Evolutionary conservation across 257 asterid species (phyloP), one percentile per base, ranked within the genome.

Genomic region (Plantago major): DNA sequence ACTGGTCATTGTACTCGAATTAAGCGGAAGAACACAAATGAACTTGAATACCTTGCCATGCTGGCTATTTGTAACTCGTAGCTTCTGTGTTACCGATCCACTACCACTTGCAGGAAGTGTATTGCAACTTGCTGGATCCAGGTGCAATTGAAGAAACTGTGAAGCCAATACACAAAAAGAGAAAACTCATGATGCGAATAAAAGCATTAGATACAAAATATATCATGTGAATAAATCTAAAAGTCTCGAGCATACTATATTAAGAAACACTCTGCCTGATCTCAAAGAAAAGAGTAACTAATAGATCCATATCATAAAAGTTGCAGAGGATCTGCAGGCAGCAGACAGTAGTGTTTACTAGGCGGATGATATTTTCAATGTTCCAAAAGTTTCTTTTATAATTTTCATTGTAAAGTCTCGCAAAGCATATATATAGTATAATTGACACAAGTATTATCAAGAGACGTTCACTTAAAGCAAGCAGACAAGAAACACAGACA

Each of bases 131-230:
- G 99, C 99, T 55, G 97, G 92, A 38, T 93, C 97, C 96, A 93
- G 70, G 76, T 89, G 91, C 82, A 93, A 68, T 76, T 93, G 99
- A 73, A 93, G 96, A 83, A 89, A 93, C 99, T 93, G 89, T 33
- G 56, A 65, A 73, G 67, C 13, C 66, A 65, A 70, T 60, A 44
- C 48, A 71, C 30, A 55, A 64, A 30, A 26, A 55, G 3, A 33
- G 40, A 33, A 33, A n/a, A 17, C 18, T 8, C 47, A 63, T 49
- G 40, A 28, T 16, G 50, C 26, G 2, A 2, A 22, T 22, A 22
- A 22, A 19, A 54, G 42, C 1, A 33, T 33, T 7, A 52, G 52
- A 42, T 40, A 42, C 46, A 66, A 17, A 33, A 56, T 6, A 55
- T 9, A 17, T 18, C 60, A 46, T 58, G 6, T 5, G 3, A 33